These are phyloP conservation scores for Lepidium didymum DNA, from an alignment of 345 rosid species.

Conservation along the genomic window DNA sequence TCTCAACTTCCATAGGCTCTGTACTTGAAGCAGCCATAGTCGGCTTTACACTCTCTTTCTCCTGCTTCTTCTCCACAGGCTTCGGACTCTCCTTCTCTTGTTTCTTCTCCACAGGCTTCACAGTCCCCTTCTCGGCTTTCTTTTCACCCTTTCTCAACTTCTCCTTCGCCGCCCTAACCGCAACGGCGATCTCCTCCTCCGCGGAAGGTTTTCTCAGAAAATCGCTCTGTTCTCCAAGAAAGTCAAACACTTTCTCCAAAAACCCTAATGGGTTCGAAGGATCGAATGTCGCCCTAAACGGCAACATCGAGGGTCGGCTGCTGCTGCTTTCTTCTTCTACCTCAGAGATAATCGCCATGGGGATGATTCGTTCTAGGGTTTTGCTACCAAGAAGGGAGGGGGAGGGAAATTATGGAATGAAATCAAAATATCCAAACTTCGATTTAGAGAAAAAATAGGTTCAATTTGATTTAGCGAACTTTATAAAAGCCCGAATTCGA, in stretches of 20 bases:
- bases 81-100: constrained; percentile 18
- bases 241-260: constrained; percentile 58
- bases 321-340: constrained; percentile 48
- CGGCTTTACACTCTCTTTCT: constrained; percentile 18
- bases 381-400: background rate
- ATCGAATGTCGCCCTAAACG: constrained; percentile 58
- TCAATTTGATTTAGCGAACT: background rate
- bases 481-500: background rate
- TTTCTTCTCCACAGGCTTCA: constrained; percentile 23
- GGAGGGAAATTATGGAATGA: background rate
- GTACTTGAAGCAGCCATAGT: constrained; percentile 18
- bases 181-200: constrained; percentile 59
- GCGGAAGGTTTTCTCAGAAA: constrained; percentile 49
- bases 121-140: constrained; percentile 14
- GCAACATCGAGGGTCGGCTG: constrained; percentile 24
- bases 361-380: background rate
- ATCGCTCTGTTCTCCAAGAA: constrained; percentile 61
- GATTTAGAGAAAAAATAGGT: background rate
- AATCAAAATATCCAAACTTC: background rate
- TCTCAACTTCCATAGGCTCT: constrained; percentile 24
- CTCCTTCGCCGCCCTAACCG: constrained; percentile 46
- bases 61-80: constrained; percentile 20
- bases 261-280: constrained; percentile 59
- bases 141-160: constrained; percentile 37
- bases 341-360: constrained; percentile 88